Base-by-base conservation (phyloP, 1,284 basidiomycete genomes). In the Moesziomyces globuligerus region DNA sequence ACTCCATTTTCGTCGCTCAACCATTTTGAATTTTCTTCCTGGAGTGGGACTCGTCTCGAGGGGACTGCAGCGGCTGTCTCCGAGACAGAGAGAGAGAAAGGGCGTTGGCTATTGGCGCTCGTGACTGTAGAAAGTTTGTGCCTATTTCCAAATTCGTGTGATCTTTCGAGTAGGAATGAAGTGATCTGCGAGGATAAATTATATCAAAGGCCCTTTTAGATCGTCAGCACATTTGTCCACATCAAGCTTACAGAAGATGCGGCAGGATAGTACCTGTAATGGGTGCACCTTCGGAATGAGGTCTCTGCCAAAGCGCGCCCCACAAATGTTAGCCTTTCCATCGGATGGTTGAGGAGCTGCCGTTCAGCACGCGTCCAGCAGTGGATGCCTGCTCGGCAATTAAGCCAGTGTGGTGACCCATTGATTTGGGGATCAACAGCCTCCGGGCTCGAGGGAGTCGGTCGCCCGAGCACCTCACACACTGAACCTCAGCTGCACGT, bases 401-500 rank as follows among this genome's bases (percentile, higher is more conserved):
- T 72, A 72, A 72, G 45, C 48, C 65, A 69, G 70, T 61, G 65
- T 60, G 52, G 55, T 32, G 62, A 37, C 48, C 68, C 62, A 51
- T 61, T 55, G 53, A 53, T 21, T 55, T 58, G 57, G 62, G 69
- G 53, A 39, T 56, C 41, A 58, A 48, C 36, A 58, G 64, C 69
- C 48, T 72, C 46, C 58, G 69, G 48, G 69, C 64, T 61, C 69
- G 70, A 64, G 60, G 70, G 70, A 72, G 70, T 72, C 65, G 70
- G 70, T 72, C 57, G 48, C 59, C 70, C 70, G 65, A 60, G 70
- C 70, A 72, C 70, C 60, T 64, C 70, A 68, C 60, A 56, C 58
- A 55, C 60, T 65, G 65, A 61, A 48, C 70, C 70, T 72, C 70
- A 69, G 65, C 65, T 72, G 70, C 65, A 72, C 65, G 70, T 72